These are phyloP conservation scores for Candida boleticola DNA, from an alignment of 805 yeast genomes.

Conservation along the genomic window DNA sequence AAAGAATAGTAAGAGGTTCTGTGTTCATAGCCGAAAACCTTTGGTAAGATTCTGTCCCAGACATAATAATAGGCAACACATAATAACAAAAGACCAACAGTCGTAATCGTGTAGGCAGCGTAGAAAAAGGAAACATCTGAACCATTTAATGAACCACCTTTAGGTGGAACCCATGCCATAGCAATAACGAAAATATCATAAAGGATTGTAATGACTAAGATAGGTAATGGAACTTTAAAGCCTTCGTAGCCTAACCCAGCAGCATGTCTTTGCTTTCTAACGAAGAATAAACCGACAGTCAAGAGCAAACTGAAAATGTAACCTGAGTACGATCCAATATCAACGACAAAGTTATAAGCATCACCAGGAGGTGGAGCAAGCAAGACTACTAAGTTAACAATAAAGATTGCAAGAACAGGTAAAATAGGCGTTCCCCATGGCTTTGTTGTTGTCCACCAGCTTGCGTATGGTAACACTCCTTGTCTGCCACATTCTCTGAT, in stretches of 20 bases:
- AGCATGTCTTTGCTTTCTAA: slow-evolving; percentile 28
- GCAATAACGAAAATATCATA: slow-evolving; percentile 38
- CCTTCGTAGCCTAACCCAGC: slow-evolving; percentile 33
- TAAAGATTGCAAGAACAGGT: slow-evolving; percentile 21
- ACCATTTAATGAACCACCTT: slow-evolving; percentile 33
- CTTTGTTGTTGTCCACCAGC: slow-evolving; percentile 26
- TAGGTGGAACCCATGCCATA: slow-evolving; percentile 43
- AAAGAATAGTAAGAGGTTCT: slow-evolving; percentile 27
- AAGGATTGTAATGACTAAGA: slow-evolving; percentile 28
- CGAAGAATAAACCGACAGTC: slow-evolving; percentile 24
- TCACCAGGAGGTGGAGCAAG: slow-evolving; percentile 36
- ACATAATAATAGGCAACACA: slow-evolving; percentile 34
- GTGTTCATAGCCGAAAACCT: slow-evolving; percentile 27
- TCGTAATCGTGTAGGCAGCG: slow-evolving; percentile 39
- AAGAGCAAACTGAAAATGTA: slow-evolving; percentile 26
- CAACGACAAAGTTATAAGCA: slow-evolving; percentile 32
- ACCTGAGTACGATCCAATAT: slow-evolving; percentile 27
- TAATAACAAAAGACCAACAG: slow-evolving; percentile 29
- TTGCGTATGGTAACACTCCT: slow-evolving; percentile 30
- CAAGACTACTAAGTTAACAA: slow-evolving; percentile 24
- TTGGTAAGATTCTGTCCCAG: slow-evolving; percentile 37
- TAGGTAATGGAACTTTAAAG: slow-evolving; percentile 31
- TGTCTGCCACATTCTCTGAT: slow-evolving; percentile 34
- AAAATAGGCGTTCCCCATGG: slow-evolving; percentile 32
- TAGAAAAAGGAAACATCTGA: slow-evolving; percentile 43